Evolutionary conservation across 805 yeast species (phyloP), one percentile per base, ranked within the genome.

Genomic region (Metschnikowia gruessii): DNA sequence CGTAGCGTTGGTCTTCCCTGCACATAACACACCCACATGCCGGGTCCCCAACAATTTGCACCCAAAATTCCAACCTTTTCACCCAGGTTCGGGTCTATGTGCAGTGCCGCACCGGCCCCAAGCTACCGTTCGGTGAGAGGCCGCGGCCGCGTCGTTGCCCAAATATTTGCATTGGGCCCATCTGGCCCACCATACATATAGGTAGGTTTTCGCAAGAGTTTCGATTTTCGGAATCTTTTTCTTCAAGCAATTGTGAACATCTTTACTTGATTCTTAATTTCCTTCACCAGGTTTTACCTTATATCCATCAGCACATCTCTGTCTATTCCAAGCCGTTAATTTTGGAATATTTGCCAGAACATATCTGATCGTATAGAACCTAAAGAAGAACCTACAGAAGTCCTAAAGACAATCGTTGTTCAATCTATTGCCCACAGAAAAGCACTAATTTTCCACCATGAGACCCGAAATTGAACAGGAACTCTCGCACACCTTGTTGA

Each of bases 401-500:
- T 10, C 3, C 17, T 17, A 31, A 17, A 31, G 10, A 31, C 34
- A 31, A 6, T 31, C 18, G 6, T 7, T 31, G 28, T 26, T 26
- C 28, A 26, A 26, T 3, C 28, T 10, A 26, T 26, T 26, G 28
- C 28, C 28, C 28, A 26, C 28, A 3, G 28, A 26, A 26, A 26
- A 7, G 3, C 9, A 26, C 5, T 26, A 6, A 6, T 26, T 26
- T 26, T 16, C 22, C 19, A 15, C 40, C 32, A 86, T 85, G 94
- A 82, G 82, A 67, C 96, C 99, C 57, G 98, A 94, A 79, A 83
- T 90, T 51, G 95, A 94, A 76, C 99, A 94, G 75, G 98, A 94
- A 68, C 81, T 94, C 57, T 95, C 99, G 57, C 98, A 94, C 68
- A 84, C 87, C 56, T 77, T 94, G 55, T 79, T 94, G 66, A 90